Evolutionary conservation across 1,284 basidiomycete species (phyloP).

Genomic region (Xerocomus minutiporus): DNA sequence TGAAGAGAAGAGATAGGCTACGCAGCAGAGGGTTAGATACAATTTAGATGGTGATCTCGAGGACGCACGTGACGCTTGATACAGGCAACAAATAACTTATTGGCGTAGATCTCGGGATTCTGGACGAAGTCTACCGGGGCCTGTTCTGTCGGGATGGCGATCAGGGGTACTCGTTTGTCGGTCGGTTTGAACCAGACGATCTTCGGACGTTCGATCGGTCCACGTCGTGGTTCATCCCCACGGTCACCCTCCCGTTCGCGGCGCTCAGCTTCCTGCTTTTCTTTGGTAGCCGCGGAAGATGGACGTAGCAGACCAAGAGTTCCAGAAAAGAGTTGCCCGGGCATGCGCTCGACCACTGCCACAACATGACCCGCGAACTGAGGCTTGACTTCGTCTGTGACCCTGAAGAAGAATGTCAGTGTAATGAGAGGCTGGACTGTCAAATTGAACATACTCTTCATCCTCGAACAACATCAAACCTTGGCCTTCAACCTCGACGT

Average conservation of each 20-base stretch:
- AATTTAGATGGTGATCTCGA: background rate
- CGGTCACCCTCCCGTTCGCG: slow-evolving; percentile 93
- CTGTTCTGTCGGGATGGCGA: slow-evolving; percentile 99
- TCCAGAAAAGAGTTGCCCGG: slow-evolving; percentile 96
- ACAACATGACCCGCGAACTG: slow-evolving; percentile 97
- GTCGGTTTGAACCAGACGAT: slow-evolving; percentile 99
- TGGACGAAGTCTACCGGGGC: slow-evolving; percentile 95
- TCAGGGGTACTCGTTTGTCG: slow-evolving; percentile 97
- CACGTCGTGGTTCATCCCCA: slow-evolving; percentile 73
- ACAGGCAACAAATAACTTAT: slow-evolving; percentile 94
- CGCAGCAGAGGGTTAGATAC: slow-evolving; percentile 14
- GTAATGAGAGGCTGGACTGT: background rate
- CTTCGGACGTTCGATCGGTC: slow-evolving; percentile 86
- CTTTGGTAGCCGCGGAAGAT: slow-evolving; percentile 96
- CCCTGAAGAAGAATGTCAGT: slow-evolving; percentile 43
- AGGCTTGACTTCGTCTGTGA: slow-evolving; percentile 95
- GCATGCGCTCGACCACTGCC: slow-evolving; percentile 97
- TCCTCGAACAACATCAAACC: slow-evolving; percentile 96
- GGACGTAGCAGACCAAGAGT: slow-evolving; percentile 94
- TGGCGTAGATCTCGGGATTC: slow-evolving; percentile 85
- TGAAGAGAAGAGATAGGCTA: slow-evolving; percentile 93
- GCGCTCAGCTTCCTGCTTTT: slow-evolving; percentile 98
- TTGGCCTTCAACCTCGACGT: slow-evolving; percentile 98
- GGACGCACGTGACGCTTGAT: slow-evolving; percentile 89
- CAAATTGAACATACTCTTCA: slow-evolving; percentile 67